phyloP scores from a whole-genome alignment of 192 early-diverging fungal genomes.

The Coemansia sp. region DNA sequence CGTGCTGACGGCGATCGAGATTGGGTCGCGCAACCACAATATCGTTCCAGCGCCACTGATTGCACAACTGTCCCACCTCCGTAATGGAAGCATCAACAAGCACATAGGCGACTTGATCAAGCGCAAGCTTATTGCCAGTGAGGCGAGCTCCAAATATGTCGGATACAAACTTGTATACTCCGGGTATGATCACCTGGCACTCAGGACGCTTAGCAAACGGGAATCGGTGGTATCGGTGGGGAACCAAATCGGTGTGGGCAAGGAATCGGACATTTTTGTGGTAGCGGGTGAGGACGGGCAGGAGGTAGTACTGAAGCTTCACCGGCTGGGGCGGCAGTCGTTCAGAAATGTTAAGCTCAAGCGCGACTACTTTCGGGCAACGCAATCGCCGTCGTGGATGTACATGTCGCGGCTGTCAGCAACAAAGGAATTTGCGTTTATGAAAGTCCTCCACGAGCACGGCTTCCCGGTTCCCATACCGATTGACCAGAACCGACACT shows the following conservation, averaged over 20 bases:
- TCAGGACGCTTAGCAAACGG: slow-evolving; percentile 87
- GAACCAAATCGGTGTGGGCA: slow-evolving; percentile 99
- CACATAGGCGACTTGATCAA: slow-evolving; percentile 83
- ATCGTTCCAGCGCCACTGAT: slow-evolving; percentile 92
- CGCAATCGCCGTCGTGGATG: slow-evolving; percentile 97
- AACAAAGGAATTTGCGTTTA: slow-evolving; percentile 98
- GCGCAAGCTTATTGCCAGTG: slow-evolving; percentile 85
- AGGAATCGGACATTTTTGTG: slow-evolving; percentile 99
- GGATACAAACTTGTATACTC: slow-evolving; percentile 98
- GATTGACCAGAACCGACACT: slow-evolving; percentile 91
- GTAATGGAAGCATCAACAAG: slow-evolving; percentile 82
- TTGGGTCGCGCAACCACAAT: slow-evolving; percentile 98
- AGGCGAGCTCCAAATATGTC: slow-evolving; percentile 62
- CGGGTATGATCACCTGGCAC: slow-evolving; percentile 98
- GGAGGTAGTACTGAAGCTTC: slow-evolving; percentile 94
- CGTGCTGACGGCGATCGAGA: slow-evolving; percentile 94
- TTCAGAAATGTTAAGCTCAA: slow-evolving; percentile 97
- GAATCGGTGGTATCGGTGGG: slow-evolving; percentile 91
- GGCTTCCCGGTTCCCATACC: slow-evolving; percentile 96
- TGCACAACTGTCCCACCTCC: slow-evolving; percentile 88
- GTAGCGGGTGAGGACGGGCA: slow-evolving; percentile 89
- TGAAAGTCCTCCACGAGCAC: slow-evolving; percentile 93
- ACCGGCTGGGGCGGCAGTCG: slow-evolving; percentile 92
- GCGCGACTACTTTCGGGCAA: slow-evolving; percentile 93
- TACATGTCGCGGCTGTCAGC: slow-evolving; percentile 98